Base-by-base conservation (phyloP, 179 eudicot genomes). In the Camellia oleifera region DNA sequence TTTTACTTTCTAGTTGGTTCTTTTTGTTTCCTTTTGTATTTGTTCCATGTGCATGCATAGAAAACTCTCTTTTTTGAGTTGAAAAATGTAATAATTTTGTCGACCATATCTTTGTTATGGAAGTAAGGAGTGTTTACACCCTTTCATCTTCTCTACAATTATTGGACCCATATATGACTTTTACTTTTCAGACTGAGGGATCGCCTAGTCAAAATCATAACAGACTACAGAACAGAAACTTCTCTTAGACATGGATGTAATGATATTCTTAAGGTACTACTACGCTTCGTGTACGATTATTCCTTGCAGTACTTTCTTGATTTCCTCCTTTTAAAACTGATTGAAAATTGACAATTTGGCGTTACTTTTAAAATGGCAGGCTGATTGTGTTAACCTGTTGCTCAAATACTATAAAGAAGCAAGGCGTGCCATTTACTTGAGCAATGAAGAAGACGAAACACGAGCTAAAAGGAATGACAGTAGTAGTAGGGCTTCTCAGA, bases 181-280 rank as follows among this genome's bases (percentile, higher is more conserved):
- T 74, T 77, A 48, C 26, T 61, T 81, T 83, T 85, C 93, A 93
- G 99, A 86, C 84, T 95, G 77, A 91, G 99, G 84, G 98, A 95
- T 80, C 95, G 98, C 17, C 86, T 93, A 68, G 98, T 95, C 83
- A 95, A 95, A 84, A 93, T 95, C 81, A 85, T 93, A 75, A 93
- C 98, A 4, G 95, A 95, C 84, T 95, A 95, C 84, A 89, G 98
- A 82, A 95, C 99, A 0, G 99, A 95, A 89, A 95, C 98, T 78
- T 95, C 99, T 79, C 97, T 95, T 72, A 87, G 98, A 85, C 95
- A 93, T 79, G 99, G 99, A 60, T 95, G 99, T 80, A 92, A 95
- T 74, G 98, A 90, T 79, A 93, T 95, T 68, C 85, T 93, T 5
- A 93, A 95, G 99, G 99, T 95, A 83, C 71, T 53, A 4, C 42